Percentiles rank a stretch among this genome's conserved stretches.
Evolutionary conservation across 1,284 basidiomycete genomes (phyloP).

Genomic region (Papiliotrema fonsecae): DNA sequence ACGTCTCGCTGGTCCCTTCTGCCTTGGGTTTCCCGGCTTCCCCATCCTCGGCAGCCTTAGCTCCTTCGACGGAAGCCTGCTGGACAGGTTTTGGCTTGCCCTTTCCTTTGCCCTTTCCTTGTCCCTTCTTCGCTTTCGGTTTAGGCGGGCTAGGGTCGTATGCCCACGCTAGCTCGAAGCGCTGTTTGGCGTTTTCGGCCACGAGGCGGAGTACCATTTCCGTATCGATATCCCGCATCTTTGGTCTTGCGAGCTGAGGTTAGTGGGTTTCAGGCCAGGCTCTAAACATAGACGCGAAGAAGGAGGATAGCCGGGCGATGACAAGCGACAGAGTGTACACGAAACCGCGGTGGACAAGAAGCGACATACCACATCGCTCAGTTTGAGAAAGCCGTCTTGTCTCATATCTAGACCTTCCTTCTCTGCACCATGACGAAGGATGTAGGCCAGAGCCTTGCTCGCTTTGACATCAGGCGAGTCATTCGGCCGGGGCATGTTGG

Average conservation of each 20-base stretch:
- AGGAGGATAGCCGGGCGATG: neutral
- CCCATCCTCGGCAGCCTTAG: neutral
- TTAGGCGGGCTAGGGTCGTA: constrained; percentile 48
- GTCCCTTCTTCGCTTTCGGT: constrained; percentile 12
- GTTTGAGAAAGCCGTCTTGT: constrained; percentile 70
- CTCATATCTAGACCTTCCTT: constrained; percentile 69
- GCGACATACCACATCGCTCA: constrained; percentile 64
- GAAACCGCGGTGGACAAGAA: neutral
- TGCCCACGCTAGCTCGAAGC: constrained; percentile 67
- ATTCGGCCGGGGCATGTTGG: constrained; percentile 42
- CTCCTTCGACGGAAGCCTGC: neutral
- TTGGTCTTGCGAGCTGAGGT: constrained; percentile 55
- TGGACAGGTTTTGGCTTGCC: neutral
- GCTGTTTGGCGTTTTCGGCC: constrained; percentile 65
- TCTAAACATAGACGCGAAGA: no score
- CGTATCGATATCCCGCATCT: constrained; percentile 56
- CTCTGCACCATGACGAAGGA: constrained; percentile 76
- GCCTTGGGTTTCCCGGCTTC: neutral
- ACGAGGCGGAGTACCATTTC: constrained; percentile 66
- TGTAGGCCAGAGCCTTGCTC: constrained; percentile 76
- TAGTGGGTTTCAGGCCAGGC: no score
- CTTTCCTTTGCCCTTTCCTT: constrained; percentile 7
- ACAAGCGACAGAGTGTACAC: neutral
- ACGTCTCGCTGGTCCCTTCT: neutral
- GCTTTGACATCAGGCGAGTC: constrained; percentile 52